A percentile compares a stretch with the other conserved stretches of the same genome.
Evolutionary conservation across 2,329 filamentous ascomycete species (phyloP).

Genomic region (Sporothrix luriei): DNA sequence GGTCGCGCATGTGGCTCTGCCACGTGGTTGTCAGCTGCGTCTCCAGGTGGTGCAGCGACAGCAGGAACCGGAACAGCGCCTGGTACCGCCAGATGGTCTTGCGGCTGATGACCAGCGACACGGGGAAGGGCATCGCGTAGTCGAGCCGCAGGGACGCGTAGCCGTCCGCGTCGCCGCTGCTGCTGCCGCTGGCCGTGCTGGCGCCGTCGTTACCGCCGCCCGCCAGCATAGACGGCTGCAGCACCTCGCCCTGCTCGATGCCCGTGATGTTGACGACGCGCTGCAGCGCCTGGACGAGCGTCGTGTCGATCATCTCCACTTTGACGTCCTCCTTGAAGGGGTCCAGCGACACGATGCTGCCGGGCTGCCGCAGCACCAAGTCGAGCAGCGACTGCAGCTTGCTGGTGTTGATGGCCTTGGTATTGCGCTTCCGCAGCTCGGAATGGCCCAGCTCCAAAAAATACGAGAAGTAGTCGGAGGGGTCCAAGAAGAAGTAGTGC

Average conservation of each 20-base stretch:
- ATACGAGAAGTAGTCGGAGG: constrained; percentile 97
- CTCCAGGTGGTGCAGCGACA: constrained; percentile 88
- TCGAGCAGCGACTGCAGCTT: constrained; percentile 97
- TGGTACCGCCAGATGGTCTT: constrained; percentile 98
- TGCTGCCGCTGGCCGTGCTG: constrained; percentile 80
- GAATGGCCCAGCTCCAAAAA: constrained; percentile 90
- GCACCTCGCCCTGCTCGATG: constrained; percentile 83
- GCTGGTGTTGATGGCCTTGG: constrained; percentile 83
- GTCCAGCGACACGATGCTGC: constrained; percentile 88
- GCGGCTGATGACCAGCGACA: constrained; percentile 91
- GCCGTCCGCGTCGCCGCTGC: constrained; percentile 77
- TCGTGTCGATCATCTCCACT: constrained; percentile 93
- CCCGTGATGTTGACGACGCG: constrained; percentile 96
- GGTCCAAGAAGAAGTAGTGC: constrained; percentile 98
- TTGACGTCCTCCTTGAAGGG: constrained; percentile 99
- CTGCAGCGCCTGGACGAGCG: constrained; percentile 90
- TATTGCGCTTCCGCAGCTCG: constrained; percentile 89
- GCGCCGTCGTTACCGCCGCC: constrained; percentile 67
- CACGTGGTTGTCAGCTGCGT: constrained; percentile 83
- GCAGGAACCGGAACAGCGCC: constrained; percentile 88
- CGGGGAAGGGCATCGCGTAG: constrained; percentile 90
- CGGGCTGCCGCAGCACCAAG: constrained; percentile 91
- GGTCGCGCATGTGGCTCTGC: constrained; percentile 82
- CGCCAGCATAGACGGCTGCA: constrained; percentile 69
- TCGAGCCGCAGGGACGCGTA: constrained; percentile 94